Conservation (phyloP, 306 rosid genomes). For the Hippophae tibetana region DNA sequence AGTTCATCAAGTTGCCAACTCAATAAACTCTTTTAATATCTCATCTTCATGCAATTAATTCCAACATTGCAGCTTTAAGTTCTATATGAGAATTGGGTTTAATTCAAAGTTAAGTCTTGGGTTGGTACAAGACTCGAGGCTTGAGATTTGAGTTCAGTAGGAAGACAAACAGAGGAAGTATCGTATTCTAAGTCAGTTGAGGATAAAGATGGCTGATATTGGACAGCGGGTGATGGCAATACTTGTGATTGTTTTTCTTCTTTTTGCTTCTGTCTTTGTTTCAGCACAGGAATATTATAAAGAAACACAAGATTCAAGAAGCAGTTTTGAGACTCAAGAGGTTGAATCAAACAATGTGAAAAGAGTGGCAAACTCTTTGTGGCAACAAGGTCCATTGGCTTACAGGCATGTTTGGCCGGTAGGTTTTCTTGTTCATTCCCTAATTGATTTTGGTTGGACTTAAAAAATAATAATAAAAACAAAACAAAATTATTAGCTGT, state of each 20-base stretch:
- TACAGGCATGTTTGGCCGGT: constrained; percentile 76
- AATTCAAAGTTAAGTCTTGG: background rate
- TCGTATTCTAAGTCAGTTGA: constrained; percentile 10
- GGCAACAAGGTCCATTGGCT: constrained; percentile 35
- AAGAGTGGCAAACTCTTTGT: constrained; percentile 28
- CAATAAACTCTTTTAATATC: background rate
- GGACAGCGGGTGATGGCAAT: constrained; percentile 20
- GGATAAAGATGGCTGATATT: constrained; percentile 19
- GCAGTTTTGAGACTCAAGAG: constrained; percentile 3
- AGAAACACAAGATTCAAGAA: constrained; percentile 16
- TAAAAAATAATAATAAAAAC: too few species aligned
- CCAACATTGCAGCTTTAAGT: background rate
- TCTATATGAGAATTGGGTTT: background rate
- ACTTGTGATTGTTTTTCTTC: constrained; percentile 19
- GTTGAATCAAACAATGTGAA: constrained; percentile 12
- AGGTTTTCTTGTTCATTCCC: constrained; percentile 8
- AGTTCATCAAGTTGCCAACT: background rate
- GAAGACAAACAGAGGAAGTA: background rate
- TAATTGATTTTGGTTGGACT: background rate
- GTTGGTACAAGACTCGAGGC: background rate
- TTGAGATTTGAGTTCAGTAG: background rate
- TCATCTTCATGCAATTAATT: background rate
- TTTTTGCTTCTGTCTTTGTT: constrained; percentile 27
- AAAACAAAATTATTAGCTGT: background rate
- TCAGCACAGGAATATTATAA: constrained; percentile 28